Percentiles rank a stretch among this genome's conserved stretches.
These are phyloP conservation scores for Elaeis oleifera DNA, from an alignment of 202 grass and related monocot species.

Conservation along the genomic window DNA sequence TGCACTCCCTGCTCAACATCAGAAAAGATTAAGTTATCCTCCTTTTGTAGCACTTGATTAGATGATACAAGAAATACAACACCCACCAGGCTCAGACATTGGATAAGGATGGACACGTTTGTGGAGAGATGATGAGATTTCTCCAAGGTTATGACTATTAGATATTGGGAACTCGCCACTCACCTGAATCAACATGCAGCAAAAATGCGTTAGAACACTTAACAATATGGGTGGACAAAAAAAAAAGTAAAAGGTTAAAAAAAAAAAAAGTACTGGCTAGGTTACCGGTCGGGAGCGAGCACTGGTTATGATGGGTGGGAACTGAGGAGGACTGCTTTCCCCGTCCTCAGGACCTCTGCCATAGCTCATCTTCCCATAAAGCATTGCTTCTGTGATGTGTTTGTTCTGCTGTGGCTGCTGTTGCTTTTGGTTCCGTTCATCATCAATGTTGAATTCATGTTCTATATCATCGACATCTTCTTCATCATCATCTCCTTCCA, in stretches of 20 bases:
- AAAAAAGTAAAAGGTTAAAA: too few species aligned
- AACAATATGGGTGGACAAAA: too few species aligned
- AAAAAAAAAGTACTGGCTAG: not conserved
- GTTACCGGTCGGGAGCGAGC: slow-evolving; percentile 66
- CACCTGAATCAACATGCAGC: slow-evolving; percentile 37
- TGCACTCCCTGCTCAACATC: slow-evolving; percentile 45
- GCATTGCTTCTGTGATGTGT: slow-evolving; percentile 93
- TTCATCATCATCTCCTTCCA: slow-evolving; percentile 86
- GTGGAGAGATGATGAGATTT: slow-evolving; percentile 68
- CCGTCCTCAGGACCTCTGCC: slow-evolving; percentile 71
- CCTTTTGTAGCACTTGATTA: too few species aligned
- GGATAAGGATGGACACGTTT: slow-evolving; percentile 97
- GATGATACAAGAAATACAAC: not conserved
- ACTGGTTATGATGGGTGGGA: slow-evolving; percentile 92
- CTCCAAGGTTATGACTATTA: slow-evolving; percentile 44
- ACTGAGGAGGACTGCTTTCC: slow-evolving; percentile 43
- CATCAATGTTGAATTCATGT: slow-evolving; percentile 96
- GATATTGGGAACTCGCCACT: slow-evolving; percentile 65
- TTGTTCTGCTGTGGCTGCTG: slow-evolving; percentile 34
- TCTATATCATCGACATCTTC: slow-evolving; percentile 96
- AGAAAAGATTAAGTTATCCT: not conserved
- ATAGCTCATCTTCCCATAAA: slow-evolving; percentile 95
- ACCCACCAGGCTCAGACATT: slow-evolving; percentile 70
- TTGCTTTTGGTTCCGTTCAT: slow-evolving; percentile 41
- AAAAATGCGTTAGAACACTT: not conserved